Percentiles rank a stretch among this genome's conserved stretches.
Conservation (phyloP, 2,329 filamentous ascomycete species). For the Clonostachys rosea region DNA sequence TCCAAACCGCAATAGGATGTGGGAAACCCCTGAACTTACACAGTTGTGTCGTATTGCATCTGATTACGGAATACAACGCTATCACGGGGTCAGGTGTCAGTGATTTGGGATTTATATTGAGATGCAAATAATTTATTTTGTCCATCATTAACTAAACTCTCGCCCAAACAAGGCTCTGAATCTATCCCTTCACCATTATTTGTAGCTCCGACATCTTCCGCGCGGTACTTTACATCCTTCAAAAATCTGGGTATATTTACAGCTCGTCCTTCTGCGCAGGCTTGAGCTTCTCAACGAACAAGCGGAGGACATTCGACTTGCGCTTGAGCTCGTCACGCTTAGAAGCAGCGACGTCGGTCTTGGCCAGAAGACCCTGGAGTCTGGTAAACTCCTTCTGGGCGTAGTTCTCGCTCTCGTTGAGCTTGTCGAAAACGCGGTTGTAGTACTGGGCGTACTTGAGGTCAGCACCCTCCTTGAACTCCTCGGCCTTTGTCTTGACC, state of each 20-base stretch:
- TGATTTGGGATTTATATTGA: too few species aligned
- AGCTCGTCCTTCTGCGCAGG: conserved; percentile 64
- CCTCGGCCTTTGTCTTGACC: conserved; percentile 65
- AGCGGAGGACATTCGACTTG: conserved; percentile 83
- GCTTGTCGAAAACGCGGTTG: conserved; percentile 83
- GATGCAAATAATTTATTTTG: background rate
- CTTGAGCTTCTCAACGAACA: conserved; percentile 62
- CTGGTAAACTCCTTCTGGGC: conserved; percentile 81
- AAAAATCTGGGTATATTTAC: conserved; percentile 32
- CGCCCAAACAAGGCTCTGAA: too few species aligned
- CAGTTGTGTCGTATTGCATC: too few species aligned
- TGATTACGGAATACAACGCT: too few species aligned
- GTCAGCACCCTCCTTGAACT: conserved; percentile 56
- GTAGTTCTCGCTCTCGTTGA: conserved; percentile 71
- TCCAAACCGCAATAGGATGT: conserved; percentile 21
- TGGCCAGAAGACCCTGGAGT: conserved; percentile 74
- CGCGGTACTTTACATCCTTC: conserved; percentile 12
- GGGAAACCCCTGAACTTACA: too few species aligned
- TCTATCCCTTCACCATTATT: too few species aligned
- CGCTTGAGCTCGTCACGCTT: conserved; percentile 86
- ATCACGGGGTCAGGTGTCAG: too few species aligned
- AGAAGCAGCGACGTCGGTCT: conserved; percentile 77
- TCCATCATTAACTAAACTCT: background rate
- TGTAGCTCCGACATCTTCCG: background rate
- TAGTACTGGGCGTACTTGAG: conserved; percentile 92